These are phyloP conservation scores for Ceratorhiza oryzae-sativae DNA, from an alignment of 1,284 basidiomycete species.

Conservation along the genomic window DNA sequence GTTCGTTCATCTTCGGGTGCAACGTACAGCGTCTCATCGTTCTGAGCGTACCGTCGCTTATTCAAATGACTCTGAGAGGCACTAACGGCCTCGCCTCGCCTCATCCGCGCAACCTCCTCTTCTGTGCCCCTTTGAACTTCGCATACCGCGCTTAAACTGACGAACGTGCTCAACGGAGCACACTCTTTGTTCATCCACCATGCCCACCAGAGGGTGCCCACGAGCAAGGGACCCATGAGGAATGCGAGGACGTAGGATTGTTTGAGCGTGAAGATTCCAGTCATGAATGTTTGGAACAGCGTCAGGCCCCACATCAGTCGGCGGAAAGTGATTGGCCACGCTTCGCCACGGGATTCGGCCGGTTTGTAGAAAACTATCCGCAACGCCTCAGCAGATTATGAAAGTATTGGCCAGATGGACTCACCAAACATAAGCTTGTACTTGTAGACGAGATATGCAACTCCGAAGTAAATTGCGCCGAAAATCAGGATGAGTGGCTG, in stretches of 20 bases:
- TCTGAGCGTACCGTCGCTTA: constrained; percentile 83
- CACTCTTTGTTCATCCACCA: constrained; percentile 77
- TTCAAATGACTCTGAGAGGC: constrained; percentile 88
- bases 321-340: constrained; percentile 91
- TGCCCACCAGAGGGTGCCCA: constrained; percentile 79
- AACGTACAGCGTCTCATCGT: constrained; percentile 94
- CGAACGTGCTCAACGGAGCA: constrained; percentile 79
- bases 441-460: constrained; percentile 95
- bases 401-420: constrained; percentile 46
- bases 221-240: constrained; percentile 79
- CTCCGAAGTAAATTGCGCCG: constrained; percentile 92
- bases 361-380: constrained; percentile 86
- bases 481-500: constrained; percentile 95
- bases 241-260: constrained; percentile 79
- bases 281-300: constrained; percentile 92
- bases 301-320: constrained; percentile 88
- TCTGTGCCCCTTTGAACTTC: constrained; percentile 88
- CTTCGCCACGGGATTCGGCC: constrained; percentile 91
- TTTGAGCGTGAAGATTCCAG: constrained; percentile 87
- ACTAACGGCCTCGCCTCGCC: constrained; percentile 81
- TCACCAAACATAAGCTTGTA: constrained; percentile 93
- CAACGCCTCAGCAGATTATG: no score
- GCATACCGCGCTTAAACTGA: constrained; percentile 83
- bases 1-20: constrained; percentile 89
- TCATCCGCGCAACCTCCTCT: constrained; percentile 73